Conservation (phyloP, 345 rosid species). For the Murraya koenigii region DNA sequence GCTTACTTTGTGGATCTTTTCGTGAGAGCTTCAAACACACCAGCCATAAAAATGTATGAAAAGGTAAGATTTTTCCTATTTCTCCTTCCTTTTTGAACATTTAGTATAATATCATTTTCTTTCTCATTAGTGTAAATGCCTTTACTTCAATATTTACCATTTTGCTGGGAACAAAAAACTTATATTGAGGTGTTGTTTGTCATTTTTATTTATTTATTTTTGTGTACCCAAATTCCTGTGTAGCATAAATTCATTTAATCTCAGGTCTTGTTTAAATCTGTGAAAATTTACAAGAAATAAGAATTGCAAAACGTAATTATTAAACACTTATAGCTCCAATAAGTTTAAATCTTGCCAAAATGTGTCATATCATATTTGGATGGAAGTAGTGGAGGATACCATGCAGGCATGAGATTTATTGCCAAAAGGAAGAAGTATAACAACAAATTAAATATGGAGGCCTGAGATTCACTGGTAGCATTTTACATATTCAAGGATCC, state of each 20-base stretch:
- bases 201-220: background rate
- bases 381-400: background rate
- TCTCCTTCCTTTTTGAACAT: background rate
- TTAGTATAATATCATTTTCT: constrained; percentile 2
- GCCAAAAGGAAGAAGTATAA: background rate
- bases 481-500: background rate
- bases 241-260: background rate
- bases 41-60: constrained; percentile 97
- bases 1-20: constrained; percentile 94
- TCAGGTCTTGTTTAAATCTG: background rate
- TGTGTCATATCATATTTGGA: background rate
- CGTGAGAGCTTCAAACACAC: constrained; percentile 94
- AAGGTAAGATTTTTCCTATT: constrained; percentile 46
- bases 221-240: background rate
- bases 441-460: background rate
- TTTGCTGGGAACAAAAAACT: background rate
- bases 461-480: background rate
- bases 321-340: background rate
- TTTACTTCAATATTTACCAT: background rate
- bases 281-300: background rate
- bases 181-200: background rate
- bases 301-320: background rate
- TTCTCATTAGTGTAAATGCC: background rate
- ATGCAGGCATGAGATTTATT: background rate
- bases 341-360: background rate